Conservation (phyloP, 495 filamentous ascomycete genomes). For the Aspergillus olivimuriae region DNA sequence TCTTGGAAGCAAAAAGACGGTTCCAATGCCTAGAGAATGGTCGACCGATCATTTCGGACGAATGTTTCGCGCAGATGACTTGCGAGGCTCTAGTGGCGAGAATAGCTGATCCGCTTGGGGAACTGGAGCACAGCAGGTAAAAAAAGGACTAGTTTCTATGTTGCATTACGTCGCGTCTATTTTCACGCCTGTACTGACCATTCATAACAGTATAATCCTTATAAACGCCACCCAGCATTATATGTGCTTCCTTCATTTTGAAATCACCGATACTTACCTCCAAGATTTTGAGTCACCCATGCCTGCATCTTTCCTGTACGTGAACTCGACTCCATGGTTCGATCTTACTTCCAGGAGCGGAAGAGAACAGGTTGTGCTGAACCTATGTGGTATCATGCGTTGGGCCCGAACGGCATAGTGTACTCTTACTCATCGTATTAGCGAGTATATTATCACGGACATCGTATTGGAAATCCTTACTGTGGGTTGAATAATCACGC, state of each 20-base stretch:
- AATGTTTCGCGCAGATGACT: conserved; percentile 12
- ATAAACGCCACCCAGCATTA: conserved; percentile 17
- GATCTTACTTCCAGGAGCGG: conserved; percentile 6
- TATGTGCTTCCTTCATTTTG: conserved; percentile 17
- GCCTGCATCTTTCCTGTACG: conserved; percentile 5
- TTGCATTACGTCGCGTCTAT: too few species aligned
- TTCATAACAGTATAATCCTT: conserved; percentile 7
- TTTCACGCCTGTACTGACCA: too few species aligned
- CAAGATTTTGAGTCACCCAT: conserved; percentile 3
- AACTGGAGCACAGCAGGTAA: conserved; percentile 1
- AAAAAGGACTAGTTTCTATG: too few species aligned
- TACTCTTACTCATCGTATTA: too few species aligned
- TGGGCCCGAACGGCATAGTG: too few species aligned
- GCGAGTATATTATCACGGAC: too few species aligned
- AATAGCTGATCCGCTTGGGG: conserved; percentile 1
- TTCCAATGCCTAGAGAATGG: conserved; percentile 16
- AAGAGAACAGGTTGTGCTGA: conserved; percentile 6
- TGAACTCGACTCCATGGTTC: conserved; percentile 14
- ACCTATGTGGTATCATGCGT: conserved; percentile 14
- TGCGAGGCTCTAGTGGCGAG: conserved; percentile 14
- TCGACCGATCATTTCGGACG: conserved; percentile 12
- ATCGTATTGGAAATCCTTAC: too few species aligned
- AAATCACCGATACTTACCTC: conserved; percentile 13
- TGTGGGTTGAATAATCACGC: too few species aligned
- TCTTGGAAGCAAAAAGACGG: conserved; percentile 15